Evolutionary conservation across 768 basidiomycete genomes (phyloP).

Genomic region (Agrocybe chaxingu): DNA sequence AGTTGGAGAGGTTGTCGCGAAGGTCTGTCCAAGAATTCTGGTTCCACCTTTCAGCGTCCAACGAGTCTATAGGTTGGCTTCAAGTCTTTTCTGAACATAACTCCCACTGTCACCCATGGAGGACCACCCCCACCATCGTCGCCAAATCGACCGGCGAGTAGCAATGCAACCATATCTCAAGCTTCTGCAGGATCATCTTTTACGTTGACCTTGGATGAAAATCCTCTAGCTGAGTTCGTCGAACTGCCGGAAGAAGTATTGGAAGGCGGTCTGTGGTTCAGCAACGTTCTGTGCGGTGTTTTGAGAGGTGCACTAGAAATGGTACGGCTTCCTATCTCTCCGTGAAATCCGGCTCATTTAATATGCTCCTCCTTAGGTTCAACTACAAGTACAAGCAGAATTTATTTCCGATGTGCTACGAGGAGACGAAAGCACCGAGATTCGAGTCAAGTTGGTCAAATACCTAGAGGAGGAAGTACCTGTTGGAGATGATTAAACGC

Average conservation of each 20-base stretch:
- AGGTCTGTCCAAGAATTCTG: constrained; percentile 48
- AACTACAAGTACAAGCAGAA: constrained; percentile 89
- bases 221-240: constrained; percentile 95
- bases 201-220: constrained; percentile 88
- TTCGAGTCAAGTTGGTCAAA: constrained; percentile 85
- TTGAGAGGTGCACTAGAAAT: constrained; percentile 92
- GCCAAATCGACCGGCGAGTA: constrained; percentile 40
- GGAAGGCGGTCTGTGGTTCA: constrained; percentile 94
- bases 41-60: not conserved
- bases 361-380: constrained; percentile 55
- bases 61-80: constrained; percentile 78
- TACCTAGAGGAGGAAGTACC: constrained; percentile 97
- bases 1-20: constrained; percentile 92
- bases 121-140: constrained; percentile 47
- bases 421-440: constrained; percentile 93
- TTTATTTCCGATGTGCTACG: constrained; percentile 89
- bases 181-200: constrained; percentile 60
- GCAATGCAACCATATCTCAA: constrained; percentile 36
- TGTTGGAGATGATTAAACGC: constrained; percentile 77
- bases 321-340: constrained; percentile 48
- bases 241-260: constrained; percentile 92
- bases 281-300: constrained; percentile 94
- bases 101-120: constrained; percentile 76
- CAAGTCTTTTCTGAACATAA: constrained; percentile 94
- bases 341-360: not conserved